Conservation (phyloP, 2,329 filamentous ascomycete genomes). For the Elsinoe arachidis region DNA sequence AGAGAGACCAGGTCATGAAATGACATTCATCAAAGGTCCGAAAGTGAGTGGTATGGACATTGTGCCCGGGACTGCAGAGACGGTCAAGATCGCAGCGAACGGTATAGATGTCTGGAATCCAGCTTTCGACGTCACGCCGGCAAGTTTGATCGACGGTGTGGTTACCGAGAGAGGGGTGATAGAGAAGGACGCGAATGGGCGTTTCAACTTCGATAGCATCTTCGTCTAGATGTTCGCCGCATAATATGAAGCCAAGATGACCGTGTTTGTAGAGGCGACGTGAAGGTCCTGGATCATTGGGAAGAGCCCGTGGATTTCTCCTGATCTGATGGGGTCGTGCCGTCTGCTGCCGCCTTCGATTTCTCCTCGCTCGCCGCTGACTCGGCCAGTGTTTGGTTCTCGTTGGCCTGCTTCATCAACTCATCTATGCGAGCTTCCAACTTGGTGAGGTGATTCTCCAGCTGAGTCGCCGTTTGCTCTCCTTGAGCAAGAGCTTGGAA, state of each 20-base stretch:
- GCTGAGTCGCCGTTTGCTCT: conserved; percentile 46
- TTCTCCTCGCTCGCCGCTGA: conserved; percentile 21
- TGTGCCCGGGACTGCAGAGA: conserved; percentile 54
- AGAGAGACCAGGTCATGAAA: conserved; percentile 69
- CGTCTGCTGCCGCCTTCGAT: conserved; percentile 8
- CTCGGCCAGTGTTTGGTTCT: conserved; percentile 28
- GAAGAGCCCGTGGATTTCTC: conserved; percentile 12
- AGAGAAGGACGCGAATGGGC: conserved; percentile 62
- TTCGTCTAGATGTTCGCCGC: conserved; percentile 24
- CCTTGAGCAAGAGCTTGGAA: conserved; percentile 46
- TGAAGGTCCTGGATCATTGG: background rate
- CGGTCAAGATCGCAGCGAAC: conserved; percentile 68
- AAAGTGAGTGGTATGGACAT: conserved; percentile 52
- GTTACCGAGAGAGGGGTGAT: conserved; percentile 88
- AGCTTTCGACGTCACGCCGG: conserved; percentile 89
- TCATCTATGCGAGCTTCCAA: conserved; percentile 50
- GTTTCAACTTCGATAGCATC: conserved; percentile 50
- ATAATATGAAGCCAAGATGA: too few species aligned
- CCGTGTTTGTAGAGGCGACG: too few species aligned
- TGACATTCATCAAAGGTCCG: conserved; percentile 77
- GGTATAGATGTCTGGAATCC: conserved; percentile 91
- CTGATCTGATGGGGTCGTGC: background rate
- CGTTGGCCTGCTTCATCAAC: conserved; percentile 41
- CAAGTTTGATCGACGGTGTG: conserved; percentile 80
- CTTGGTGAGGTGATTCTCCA: conserved; percentile 46